Base-by-base conservation (phyloP, 805 yeast genomes). In the Hanseniaspora mollemarum region DNA sequence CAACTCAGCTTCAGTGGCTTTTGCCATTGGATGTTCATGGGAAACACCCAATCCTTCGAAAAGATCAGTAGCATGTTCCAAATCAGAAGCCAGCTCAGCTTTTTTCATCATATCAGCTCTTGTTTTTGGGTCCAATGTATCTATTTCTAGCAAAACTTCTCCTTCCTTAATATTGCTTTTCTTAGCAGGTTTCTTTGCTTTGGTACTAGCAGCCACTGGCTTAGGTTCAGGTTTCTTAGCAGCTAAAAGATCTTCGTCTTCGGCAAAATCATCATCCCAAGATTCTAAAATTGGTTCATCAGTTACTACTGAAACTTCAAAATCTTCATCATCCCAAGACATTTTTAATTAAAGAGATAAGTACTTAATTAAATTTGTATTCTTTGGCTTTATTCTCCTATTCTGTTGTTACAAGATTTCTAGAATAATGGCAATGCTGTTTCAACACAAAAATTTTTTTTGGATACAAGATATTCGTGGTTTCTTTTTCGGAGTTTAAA, bases 1-100 rank as follows among this genome's bases (percentile, higher is more conserved):
- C 55, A 67, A 67, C 35, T 58, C 59, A 43, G 68, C 69, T 22
- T 55, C 51, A 24, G 60, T 63, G 16, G 71, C 71, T 26, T 60
- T 59, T 25, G 69, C 70, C 54, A 71, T 65, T 59, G 71, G 76
- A 55, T 67, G 76, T 53, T 71, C 72, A 22, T 73, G 74, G 51
- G 72, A 73, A 31, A 76, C 77, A 54, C 73, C 73, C 51, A 74
- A 64, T 15, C 86, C 87, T 29, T 87, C 95, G 63, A 90, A 87
- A 59, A 90, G 71, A 59, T 85, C 94, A 8, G 95, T 90, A 28
- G 98, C 97, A 63, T 85, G 86, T 66, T 85, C 86, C 65, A 90
- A 72, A 69, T 90, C 98, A 25, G 94, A 76, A 43, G 78, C 81
- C 54, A 86, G 60, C 67, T 90, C 95, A 19, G 92, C 94, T 64